phyloP scores from a whole-genome alignment of 2,329 filamentous ascomycete genomes.

The Ciborinia camelliae region DNA sequence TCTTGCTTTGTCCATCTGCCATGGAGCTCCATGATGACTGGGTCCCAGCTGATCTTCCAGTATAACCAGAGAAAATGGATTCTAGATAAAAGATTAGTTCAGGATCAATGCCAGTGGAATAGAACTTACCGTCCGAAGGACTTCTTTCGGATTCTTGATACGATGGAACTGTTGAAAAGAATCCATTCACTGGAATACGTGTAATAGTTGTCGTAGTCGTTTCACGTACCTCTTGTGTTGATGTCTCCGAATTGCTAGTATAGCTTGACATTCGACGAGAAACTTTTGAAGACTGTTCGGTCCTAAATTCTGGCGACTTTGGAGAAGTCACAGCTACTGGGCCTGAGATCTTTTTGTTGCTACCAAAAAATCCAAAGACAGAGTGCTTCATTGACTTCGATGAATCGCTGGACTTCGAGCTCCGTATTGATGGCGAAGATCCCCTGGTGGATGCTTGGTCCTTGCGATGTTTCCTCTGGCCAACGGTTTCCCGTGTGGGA shows the following conservation, averaged over 20 bases:
- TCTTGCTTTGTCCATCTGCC: conserved; percentile 33
- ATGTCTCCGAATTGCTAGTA: conserved; percentile 24
- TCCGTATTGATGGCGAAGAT: conserved; percentile 22
- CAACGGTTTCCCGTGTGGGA: conserved; percentile 35
- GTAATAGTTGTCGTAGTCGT: conserved; percentile 19
- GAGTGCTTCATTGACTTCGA: conserved; percentile 19
- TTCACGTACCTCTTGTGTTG: conserved; percentile 18
- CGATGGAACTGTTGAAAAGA: conserved; percentile 17
- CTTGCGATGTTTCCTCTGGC: conserved; percentile 35
- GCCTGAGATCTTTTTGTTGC: conserved; percentile 30
- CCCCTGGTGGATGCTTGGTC: conserved; percentile 22
- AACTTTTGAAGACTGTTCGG: conserved; percentile 19
- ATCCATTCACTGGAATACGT: conserved; percentile 20
- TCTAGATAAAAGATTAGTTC: conserved; percentile 38
- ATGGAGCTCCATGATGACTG: conserved; percentile 39
- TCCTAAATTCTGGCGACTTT: conserved; percentile 11
- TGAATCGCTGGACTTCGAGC: conserved; percentile 26
- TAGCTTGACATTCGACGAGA: conserved; percentile 25
- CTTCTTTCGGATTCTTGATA: conserved; percentile 21
- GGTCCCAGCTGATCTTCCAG: conserved; percentile 39
- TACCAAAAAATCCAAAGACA: conserved; percentile 37
- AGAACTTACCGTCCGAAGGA: conserved; percentile 29
- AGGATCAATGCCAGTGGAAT: neutral
- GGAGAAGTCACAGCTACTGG: conserved; percentile 10
- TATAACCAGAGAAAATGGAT: conserved; percentile 47